Conservation (phyloP, 768 basidiomycete genomes). For the Termitomyces eurrhizus region DNA sequence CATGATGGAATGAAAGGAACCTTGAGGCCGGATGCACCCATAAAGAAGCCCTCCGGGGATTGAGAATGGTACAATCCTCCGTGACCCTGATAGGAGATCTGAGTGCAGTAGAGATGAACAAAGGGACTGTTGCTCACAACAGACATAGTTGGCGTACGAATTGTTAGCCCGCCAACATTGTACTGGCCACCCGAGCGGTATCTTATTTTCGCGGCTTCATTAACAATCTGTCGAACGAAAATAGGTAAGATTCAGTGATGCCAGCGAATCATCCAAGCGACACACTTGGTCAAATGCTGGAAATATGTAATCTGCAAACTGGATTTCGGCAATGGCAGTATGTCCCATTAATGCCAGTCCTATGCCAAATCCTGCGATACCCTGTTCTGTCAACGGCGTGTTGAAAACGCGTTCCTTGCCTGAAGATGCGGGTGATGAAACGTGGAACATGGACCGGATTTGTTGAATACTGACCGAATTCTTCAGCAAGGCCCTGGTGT, state of each 20-base stretch:
- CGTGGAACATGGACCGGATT: not conserved
- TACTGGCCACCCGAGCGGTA: slow-evolving; percentile 86
- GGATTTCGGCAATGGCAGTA: slow-evolving; percentile 92
- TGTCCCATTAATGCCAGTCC: slow-evolving; percentile 92
- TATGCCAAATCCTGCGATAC: slow-evolving; percentile 93
- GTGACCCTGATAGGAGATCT: slow-evolving; percentile 45
- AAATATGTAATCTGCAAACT: slow-evolving; percentile 88
- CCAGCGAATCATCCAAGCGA: not conserved
- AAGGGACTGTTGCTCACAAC: slow-evolving; percentile 48
- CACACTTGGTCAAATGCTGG: slow-evolving; percentile 91
- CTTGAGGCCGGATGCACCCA: slow-evolving; percentile 88
- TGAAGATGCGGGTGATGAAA: slow-evolving; percentile 24
- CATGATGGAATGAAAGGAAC: slow-evolving; percentile 30
- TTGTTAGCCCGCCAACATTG: slow-evolving; percentile 78
- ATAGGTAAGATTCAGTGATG: not conserved
- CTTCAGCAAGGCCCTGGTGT: slow-evolving; percentile 80
- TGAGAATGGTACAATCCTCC: slow-evolving; percentile 94
- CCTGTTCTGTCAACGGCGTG: slow-evolving; percentile 89
- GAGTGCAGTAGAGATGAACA: not conserved
- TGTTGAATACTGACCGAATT: slow-evolving; percentile 62
- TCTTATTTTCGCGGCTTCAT: slow-evolving; percentile 91
- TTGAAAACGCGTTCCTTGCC: slow-evolving; percentile 93
- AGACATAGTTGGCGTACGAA: slow-evolving; percentile 85
- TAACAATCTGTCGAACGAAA: slow-evolving; percentile 62
- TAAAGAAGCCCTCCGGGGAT: slow-evolving; percentile 92